Percentiles rank a stretch among this genome's conserved stretches.
Conservation (phyloP, 192 early-diverging fungal species). For the Gorgonomyces haynaldii region DNA sequence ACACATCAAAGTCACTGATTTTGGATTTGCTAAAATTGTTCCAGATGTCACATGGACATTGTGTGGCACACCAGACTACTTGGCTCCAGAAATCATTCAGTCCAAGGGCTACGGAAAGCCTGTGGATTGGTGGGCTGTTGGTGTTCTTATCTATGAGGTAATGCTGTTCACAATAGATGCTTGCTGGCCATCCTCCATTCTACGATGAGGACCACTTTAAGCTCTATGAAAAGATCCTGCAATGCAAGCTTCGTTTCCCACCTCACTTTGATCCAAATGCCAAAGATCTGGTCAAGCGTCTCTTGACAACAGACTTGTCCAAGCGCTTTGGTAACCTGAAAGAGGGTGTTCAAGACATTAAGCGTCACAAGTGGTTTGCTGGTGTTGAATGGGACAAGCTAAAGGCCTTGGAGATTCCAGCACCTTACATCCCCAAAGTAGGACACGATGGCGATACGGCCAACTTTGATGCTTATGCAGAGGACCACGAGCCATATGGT, state of each 20-base stretch:
- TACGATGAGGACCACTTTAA: conserved; percentile 64
- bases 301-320: conserved; percentile 60
- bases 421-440: conserved; percentile 78
- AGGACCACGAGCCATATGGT: conserved; percentile 85
- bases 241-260: conserved; percentile 59
- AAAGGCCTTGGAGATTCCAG: conserved; percentile 55
- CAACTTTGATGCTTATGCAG: conserved; percentile 92
- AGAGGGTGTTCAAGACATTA: conserved; percentile 75
- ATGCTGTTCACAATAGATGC: conserved; percentile 28
- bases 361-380: conserved; percentile 89
- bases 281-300: conserved; percentile 59
- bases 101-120: conserved; percentile 58
- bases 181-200: conserved; percentile 61
- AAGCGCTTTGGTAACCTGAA: conserved; percentile 69
- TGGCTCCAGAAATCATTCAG: conserved; percentile 62
- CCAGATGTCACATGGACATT: conserved; percentile 74
- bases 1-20: conserved; percentile 75
- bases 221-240: conserved; percentile 61
- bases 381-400: conserved; percentile 84
- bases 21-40: conserved; percentile 76
- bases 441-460: conserved; percentile 77
- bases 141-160: conserved; percentile 54
- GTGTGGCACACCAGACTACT: conserved; percentile 72
- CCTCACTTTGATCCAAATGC: conserved; percentile 60
- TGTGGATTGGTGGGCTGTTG: conserved; percentile 57